These are phyloP conservation scores for Sporothrix curviconia DNA, from an alignment of 2,329 filamentous ascomycete species.

Conservation along the genomic window DNA sequence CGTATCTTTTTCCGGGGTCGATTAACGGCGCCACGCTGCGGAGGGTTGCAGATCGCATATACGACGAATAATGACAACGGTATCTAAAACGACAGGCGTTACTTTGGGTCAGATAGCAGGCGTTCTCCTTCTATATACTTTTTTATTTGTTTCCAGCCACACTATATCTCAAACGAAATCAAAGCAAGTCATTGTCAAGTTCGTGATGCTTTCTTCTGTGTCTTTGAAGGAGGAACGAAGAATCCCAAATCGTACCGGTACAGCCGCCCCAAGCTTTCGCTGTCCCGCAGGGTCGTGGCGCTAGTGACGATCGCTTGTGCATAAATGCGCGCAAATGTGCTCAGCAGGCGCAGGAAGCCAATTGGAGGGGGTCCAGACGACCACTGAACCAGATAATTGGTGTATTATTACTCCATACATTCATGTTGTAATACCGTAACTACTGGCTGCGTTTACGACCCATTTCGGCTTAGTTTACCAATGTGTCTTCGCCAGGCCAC, in stretches of 20 bases:
- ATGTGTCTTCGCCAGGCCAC: no score
- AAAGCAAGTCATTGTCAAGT: not conserved
- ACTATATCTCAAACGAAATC: not conserved
- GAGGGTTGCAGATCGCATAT: no score
- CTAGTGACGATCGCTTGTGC: conserved; percentile 10
- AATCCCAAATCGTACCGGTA: conserved; percentile 3
- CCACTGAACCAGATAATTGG: not conserved
- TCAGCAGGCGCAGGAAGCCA: conserved; percentile 6
- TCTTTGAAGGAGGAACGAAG: no score
- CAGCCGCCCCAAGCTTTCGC: not conserved
- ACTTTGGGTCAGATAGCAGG: not conserved
- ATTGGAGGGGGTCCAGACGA: no score
- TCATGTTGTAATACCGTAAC: no score
- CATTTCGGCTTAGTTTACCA: not conserved
- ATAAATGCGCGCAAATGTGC: conserved; percentile 22
- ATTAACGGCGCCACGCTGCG: no score
- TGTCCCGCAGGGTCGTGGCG: conserved; percentile 5
- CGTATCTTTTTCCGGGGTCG: no score
- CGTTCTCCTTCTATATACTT: not conserved
- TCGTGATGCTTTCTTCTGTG: not conserved
- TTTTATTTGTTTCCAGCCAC: not conserved
- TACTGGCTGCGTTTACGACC: no score
- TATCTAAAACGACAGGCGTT: not conserved
- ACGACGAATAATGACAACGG: conserved; percentile 1
- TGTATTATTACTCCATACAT: not conserved